Conservation (phyloP, 768 basidiomycete species). For the Russula brevipes region DNA sequence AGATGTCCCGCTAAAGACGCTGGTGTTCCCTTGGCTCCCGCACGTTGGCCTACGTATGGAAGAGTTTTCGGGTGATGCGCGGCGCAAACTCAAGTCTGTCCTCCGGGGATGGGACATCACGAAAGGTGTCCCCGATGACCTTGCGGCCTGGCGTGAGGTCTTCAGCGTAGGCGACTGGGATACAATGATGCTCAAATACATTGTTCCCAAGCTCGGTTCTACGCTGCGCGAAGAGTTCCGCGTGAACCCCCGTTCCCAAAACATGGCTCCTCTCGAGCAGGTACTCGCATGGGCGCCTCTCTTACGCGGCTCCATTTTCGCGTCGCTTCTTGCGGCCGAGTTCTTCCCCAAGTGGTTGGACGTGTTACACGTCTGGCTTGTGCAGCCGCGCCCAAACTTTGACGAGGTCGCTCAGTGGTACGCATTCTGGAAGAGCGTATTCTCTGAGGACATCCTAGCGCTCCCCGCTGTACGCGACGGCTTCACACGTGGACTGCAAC, state of each 20-base stretch:
- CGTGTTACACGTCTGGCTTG: conserved; percentile 85
- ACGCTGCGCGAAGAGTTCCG: conserved; percentile 79
- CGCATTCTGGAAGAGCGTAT: conserved; percentile 76
- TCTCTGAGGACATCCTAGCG: conserved; percentile 65
- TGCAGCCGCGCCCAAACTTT: conserved; percentile 81
- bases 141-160: conserved; percentile 72
- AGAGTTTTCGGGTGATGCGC: conserved; percentile 79
- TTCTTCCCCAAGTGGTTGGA: conserved; percentile 99
- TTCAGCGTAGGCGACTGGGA: conserved; percentile 87
- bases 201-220: conserved; percentile 86
- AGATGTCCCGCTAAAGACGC: conserved; percentile 57
- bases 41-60: conserved; percentile 80
- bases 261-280: conserved; percentile 72
- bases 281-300: conserved; percentile 75
- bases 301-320: conserved; percentile 70
- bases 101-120: conserved; percentile 69
- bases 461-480: conserved; percentile 66
- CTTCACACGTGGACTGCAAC: conserved; percentile 81
- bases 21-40: conserved; percentile 96
- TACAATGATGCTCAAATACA: conserved; percentile 78
- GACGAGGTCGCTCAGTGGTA: conserved; percentile 95
- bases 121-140: conserved; percentile 71
- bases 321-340: conserved; percentile 80
- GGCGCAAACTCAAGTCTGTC: conserved; percentile 75
- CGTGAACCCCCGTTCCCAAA: conserved; percentile 86